Evolutionary conservation across 2,329 filamentous ascomycete genomes (phyloP).

Genomic region (Cladophialophora bantiana): DNA sequence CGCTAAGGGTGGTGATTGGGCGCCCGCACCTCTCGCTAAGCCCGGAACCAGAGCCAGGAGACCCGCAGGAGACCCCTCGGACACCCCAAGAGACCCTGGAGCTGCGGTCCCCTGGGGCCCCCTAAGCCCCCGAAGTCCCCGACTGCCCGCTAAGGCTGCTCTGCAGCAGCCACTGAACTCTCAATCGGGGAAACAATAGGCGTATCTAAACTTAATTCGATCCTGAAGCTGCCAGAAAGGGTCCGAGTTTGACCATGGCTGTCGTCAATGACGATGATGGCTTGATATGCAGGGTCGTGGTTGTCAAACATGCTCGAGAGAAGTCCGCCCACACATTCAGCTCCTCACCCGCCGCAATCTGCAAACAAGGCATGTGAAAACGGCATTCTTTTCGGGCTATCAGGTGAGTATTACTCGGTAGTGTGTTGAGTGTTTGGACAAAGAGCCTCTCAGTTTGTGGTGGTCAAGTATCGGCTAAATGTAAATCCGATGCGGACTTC

Average conservation of each 20-base stretch:
- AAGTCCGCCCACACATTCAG: background rate
- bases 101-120: background rate
- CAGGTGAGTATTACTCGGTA: too few species aligned
- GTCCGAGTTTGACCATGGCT: conserved; percentile 1
- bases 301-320: background rate
- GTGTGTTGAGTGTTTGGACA: too few species aligned
- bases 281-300: conserved; percentile 1
- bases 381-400: background rate
- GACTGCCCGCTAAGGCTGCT: background rate
- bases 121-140: conserved; percentile 6
- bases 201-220: conserved; percentile 10
- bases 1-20: conserved; percentile 6
- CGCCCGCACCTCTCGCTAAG: conserved; percentile 11
- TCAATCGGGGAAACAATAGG: conserved; percentile 6
- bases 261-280: conserved; percentile 1
- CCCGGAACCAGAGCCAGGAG: conserved; percentile 4
- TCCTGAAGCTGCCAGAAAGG: background rate
- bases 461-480: background rate
- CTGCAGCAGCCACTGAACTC: background rate
- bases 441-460: too few species aligned
- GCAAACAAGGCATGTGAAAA: background rate
- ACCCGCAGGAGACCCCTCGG: background rate
- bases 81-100: background rate
- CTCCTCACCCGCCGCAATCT: background rate
- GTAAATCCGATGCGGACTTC: background rate